Evolutionary conservation across 257 asterid genomes (phyloP), one percentile per base, ranked within the genome.

Genomic region (Asclepias syriaca): DNA sequence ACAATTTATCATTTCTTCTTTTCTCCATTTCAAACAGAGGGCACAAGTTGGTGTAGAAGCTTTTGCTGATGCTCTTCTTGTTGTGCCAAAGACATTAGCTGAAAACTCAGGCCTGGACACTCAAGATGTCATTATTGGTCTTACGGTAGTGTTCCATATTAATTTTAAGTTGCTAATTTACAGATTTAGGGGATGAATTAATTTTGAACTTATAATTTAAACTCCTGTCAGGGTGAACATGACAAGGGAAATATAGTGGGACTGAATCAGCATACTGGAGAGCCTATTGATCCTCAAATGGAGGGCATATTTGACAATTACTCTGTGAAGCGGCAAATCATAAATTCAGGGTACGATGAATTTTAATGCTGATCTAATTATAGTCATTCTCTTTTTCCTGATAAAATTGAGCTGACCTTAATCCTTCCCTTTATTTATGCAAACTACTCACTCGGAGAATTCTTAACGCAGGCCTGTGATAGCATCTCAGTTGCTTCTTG

Each of bases 21-120:
- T 67, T 56, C 45, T 14, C 32, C 46, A 77, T 72, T 73, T 68
- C 75, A 65, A 66, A 68, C 71, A 95, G 99, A 96, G 98, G 63
- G 98, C 99, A 64, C 96, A 92, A 90, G 95, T 95, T 82, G 99
- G 98, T n/a, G 95, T 95, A 61, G 95, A 90, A 83, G 99, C 99
- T 75, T 95, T 95, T 67, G 99, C 97, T 24, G 89, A 95, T 75
- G 97, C 98, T 14, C 99, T 95, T 80, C 99, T 95, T 74, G 97
- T 90, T 83, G 81, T 95, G 69, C 99, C 99, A 4, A 95, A 95
- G 85, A 88, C 85, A 13, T 96, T 95, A 50, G 97, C 99, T 72
- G 98, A 92, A 73, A 95, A 95, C 84, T 95, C 98, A 32, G 99
- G 99, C 77, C 99, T 95, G 32, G 99, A 95, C 79, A 92, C 98